phyloP scores from a whole-genome alignment of 2,329 filamentous ascomycete species.

The Fusarium pseudonygamai region DNA sequence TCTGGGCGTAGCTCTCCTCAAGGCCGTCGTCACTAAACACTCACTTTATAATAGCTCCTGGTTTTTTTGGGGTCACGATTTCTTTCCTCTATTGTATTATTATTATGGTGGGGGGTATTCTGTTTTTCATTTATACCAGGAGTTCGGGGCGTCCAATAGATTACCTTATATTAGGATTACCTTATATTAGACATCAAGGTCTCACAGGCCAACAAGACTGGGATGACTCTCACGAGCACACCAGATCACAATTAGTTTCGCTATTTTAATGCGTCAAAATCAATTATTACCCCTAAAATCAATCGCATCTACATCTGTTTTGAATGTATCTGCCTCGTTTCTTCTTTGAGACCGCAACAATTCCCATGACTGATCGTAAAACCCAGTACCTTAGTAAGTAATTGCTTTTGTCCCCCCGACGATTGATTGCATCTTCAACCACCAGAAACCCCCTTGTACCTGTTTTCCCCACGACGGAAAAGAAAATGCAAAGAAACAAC shows the following conservation, averaged over 20 bases:
- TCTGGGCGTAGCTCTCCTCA: slow-evolving; percentile 23
- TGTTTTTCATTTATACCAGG: slow-evolving; percentile 21
- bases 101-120: neutral
- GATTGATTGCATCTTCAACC: slow-evolving; percentile 2
- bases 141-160: slow-evolving; percentile 3
- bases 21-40: slow-evolving; percentile 6
- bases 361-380: slow-evolving; percentile 22
- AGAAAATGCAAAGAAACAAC: slow-evolving; percentile 26
- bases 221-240: slow-evolving; percentile 2
- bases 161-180: neutral
- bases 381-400: neutral
- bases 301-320: slow-evolving; percentile 23
- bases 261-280: neutral
- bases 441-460: slow-evolving; percentile 9
- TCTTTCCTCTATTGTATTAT: slow-evolving; percentile 3
- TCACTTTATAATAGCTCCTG: neutral
- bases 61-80: neutral
- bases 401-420: slow-evolving; percentile 4
- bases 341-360: neutral
- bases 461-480: slow-evolving; percentile 10
- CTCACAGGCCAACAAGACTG: neutral
- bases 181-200: neutral
- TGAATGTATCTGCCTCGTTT: neutral
- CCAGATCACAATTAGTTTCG: neutral
- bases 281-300: slow-evolving; percentile 9